Evolutionary conservation across 768 basidiomycete species (phyloP).

Genomic region (Peribolospora kevripleyi): DNA sequence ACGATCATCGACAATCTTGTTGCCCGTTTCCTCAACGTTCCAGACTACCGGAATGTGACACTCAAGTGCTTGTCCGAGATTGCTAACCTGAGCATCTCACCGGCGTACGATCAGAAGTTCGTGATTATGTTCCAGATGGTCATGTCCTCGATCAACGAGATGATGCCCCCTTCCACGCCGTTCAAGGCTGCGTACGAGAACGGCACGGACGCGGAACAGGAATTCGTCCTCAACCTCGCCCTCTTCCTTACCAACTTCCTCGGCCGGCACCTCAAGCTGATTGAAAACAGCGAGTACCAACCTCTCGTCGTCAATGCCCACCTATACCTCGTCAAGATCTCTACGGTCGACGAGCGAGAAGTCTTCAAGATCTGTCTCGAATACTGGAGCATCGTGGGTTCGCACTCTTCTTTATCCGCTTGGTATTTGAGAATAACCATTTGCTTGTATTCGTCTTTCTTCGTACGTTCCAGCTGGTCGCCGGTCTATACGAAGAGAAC

Average conservation of each 20-base stretch:
- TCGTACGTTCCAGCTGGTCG: slow-evolving; percentile 49
- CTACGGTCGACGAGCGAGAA: slow-evolving; percentile 92
- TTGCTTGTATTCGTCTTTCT: slow-evolving; percentile 28
- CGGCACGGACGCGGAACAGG: slow-evolving; percentile 76
- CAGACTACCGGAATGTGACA: slow-evolving; percentile 91
- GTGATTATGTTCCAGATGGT: slow-evolving; percentile 93
- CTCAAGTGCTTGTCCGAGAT: slow-evolving; percentile 93
- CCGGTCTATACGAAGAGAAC: slow-evolving; percentile 91
- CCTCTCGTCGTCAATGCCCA: slow-evolving; percentile 90
- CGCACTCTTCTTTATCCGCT: slow-evolving; percentile 26
- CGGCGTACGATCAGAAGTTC: slow-evolving; percentile 95
- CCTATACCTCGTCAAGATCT: slow-evolving; percentile 92
- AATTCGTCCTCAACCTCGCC: slow-evolving; percentile 86
- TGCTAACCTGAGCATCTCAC: slow-evolving; percentile 73
- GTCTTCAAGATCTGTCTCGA: slow-evolving; percentile 98
- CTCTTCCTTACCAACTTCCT: slow-evolving; percentile 96
- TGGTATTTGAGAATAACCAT: background rate
- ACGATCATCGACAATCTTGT: slow-evolving; percentile 84
- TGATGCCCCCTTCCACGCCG: slow-evolving; percentile 21
- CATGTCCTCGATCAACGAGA: slow-evolving; percentile 53
- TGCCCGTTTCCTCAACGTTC: slow-evolving; percentile 77
- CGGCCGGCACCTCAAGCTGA: slow-evolving; percentile 70
- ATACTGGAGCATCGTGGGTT: slow-evolving; percentile 85
- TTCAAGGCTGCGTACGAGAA: slow-evolving; percentile 76
- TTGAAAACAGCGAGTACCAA: slow-evolving; percentile 71